Evolutionary conservation across 2,329 filamentous ascomycete species (phyloP).

Genomic region (Aspergillus aculeatus): DNA sequence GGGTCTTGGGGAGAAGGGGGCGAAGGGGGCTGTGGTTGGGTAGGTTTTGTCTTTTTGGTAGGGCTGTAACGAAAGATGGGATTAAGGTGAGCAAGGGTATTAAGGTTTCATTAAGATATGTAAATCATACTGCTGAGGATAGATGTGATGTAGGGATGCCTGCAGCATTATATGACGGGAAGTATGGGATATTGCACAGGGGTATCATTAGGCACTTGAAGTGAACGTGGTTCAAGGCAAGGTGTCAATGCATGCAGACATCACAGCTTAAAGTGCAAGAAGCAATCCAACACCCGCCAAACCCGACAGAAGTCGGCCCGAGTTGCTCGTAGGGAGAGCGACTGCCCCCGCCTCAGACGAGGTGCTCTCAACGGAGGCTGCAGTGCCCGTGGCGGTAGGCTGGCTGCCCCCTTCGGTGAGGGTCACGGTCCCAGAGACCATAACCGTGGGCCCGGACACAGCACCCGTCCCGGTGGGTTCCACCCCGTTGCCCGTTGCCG

Average conservation of each 20-base stretch:
- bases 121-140: too few relatives aligned
- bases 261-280: slow-evolving; percentile 13
- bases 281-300: slow-evolving; percentile 21
- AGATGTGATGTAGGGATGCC: too few relatives aligned
- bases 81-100: too few relatives aligned
- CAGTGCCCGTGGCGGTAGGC: slow-evolving; percentile 8
- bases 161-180: too few relatives aligned
- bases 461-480: neutral
- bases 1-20: too few relatives aligned
- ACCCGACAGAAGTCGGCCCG: slow-evolving; percentile 20
- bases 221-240: neutral
- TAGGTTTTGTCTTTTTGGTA: too few relatives aligned
- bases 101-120: too few relatives aligned
- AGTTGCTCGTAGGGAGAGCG: slow-evolving; percentile 12
- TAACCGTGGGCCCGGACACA: neutral
- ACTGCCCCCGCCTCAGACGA: slow-evolving; percentile 14
- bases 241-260: neutral
- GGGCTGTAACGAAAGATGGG: too few relatives aligned
- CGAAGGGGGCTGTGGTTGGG: too few relatives aligned
- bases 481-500: slow-evolving; percentile 2
- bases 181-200: neutral
- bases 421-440: neutral
- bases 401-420: slow-evolving; percentile 2
- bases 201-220: neutral
- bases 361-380: neutral